Conservation (phyloP, 2,329 filamentous ascomycete genomes). For the Aspergillus sp. region DNA sequence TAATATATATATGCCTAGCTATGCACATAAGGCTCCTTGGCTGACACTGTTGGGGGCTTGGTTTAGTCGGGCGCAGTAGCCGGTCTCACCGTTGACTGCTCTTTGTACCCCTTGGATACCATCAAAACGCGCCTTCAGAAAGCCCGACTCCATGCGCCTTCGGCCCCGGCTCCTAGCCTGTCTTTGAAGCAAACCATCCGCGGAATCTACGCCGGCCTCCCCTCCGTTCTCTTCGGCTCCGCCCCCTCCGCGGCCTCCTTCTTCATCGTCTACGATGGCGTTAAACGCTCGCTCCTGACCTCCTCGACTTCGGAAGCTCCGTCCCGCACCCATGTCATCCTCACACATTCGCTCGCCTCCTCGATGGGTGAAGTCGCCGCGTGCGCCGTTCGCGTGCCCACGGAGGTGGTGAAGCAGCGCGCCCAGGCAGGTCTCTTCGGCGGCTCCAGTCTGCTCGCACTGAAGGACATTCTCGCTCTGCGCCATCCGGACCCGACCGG, state of each 20-base stretch:
- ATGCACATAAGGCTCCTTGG: background rate
- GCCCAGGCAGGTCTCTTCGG: slow-evolving; percentile 85
- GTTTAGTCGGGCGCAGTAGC: slow-evolving; percentile 78
- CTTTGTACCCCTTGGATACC: slow-evolving; percentile 96
- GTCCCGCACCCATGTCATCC: slow-evolving; percentile 36
- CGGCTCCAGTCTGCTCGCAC: slow-evolving; percentile 64
- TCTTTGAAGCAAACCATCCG: slow-evolving; percentile 81
- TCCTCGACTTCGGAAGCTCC: slow-evolving; percentile 24
- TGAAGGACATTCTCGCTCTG: slow-evolving; percentile 66
- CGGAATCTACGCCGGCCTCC: slow-evolving; percentile 90
- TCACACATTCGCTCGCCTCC: slow-evolving; percentile 80
- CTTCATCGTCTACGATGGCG: slow-evolving; percentile 88
- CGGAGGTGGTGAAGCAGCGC: slow-evolving; percentile 95
- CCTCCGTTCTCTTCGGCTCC: slow-evolving; percentile 83
- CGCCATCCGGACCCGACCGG: slow-evolving; percentile 36
- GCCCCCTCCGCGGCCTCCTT: slow-evolving; percentile 94
- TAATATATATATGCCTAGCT: background rate
- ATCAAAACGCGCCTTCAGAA: slow-evolving; percentile 93
- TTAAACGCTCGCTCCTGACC: slow-evolving; percentile 58
- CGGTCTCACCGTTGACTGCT: slow-evolving; percentile 93
- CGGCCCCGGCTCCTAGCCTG: slow-evolving; percentile 59
- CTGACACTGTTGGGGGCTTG: slow-evolving; percentile 1
- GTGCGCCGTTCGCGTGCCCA: slow-evolving; percentile 88
- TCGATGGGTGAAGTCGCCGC: slow-evolving; percentile 86
- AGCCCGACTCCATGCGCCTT: slow-evolving; percentile 60